phyloP scores from a whole-genome alignment of 139 green algal species.

The Closterium sp. region DNA sequence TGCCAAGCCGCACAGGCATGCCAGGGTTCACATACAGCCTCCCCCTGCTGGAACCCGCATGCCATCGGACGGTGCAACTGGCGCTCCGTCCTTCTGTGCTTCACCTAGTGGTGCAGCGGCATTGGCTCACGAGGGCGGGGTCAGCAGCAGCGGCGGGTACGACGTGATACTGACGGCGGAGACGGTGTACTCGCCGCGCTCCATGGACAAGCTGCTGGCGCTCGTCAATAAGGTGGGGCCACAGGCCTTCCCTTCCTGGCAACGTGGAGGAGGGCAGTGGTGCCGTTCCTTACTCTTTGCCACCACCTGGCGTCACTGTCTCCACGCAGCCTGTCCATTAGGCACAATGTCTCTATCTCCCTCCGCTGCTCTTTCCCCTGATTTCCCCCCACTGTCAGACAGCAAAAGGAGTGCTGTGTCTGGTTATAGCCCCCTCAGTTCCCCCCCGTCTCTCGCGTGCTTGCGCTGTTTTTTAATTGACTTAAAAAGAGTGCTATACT shows the following conservation, averaged over 20 bases:
- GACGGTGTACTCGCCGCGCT: slow-evolving; percentile 39
- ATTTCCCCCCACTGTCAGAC: too few species aligned
- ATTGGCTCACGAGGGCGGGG: neutral
- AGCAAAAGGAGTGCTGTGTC: too few species aligned
- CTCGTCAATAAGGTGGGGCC: slow-evolving; percentile 47
- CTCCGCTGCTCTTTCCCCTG: too few species aligned
- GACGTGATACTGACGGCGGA: slow-evolving; percentile 51
- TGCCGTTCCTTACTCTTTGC: neutral
- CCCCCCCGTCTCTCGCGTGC: too few species aligned
- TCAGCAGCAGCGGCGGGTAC: slow-evolving; percentile 14
- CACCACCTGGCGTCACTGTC: too few species aligned
- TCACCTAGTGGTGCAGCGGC: neutral
- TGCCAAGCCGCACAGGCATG: neutral
- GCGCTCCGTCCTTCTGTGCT: slow-evolving; percentile 20
- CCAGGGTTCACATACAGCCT: neutral
- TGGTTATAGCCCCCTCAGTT: too few species aligned
- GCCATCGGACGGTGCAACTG: slow-evolving; percentile 1
- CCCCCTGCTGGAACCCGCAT: neutral
- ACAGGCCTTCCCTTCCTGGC: neutral
- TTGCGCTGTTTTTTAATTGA: too few species aligned
- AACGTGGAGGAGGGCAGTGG: neutral
- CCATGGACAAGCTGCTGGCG: slow-evolving; percentile 11
- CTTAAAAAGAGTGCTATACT: too few species aligned
- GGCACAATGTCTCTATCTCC: too few species aligned
- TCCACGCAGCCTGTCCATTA: too few species aligned